Evolutionary conservation across 179 eudicot genomes (phyloP).

Genomic region (Nepenthes alata): DNA sequence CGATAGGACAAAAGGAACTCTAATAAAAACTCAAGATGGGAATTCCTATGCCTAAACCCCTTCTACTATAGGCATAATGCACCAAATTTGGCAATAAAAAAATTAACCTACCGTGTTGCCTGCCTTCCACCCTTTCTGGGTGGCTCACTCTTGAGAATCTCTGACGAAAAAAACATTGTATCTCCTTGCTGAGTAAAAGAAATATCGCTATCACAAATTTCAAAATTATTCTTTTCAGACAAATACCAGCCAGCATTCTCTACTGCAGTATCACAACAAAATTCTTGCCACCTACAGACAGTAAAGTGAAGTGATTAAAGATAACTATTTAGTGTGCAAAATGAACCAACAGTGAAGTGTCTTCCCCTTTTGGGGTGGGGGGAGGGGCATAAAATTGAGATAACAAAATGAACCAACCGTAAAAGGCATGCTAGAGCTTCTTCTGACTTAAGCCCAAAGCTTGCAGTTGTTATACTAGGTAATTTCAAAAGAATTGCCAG

Average conservation of each 20-base stretch:
- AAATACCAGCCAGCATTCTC: constrained; percentile 81
- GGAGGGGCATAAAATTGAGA: background rate
- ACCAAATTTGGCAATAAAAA: too few relatives aligned
- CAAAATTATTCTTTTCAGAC: constrained; percentile 11
- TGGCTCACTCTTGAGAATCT: constrained; percentile 22
- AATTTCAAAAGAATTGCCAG: constrained; percentile 43
- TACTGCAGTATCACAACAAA: constrained; percentile 59
- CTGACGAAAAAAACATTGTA: constrained; percentile 13
- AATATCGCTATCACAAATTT: constrained; percentile 12
- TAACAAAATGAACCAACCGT: constrained; percentile 39
- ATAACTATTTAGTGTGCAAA: background rate
- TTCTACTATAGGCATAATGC: too few relatives aligned
- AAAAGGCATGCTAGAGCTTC: constrained; percentile 50
- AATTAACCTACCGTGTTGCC: constrained; percentile 19
- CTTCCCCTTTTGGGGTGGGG: too few relatives aligned
- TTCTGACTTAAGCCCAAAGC: constrained; percentile 35
- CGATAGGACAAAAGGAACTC: too few relatives aligned
- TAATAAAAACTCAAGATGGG: too few relatives aligned
- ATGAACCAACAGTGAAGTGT: constrained; percentile 3
- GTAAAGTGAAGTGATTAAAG: background rate
- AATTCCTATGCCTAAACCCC: too few relatives aligned
- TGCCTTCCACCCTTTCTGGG: constrained; percentile 17
- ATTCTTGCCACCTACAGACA: constrained; percentile 67
- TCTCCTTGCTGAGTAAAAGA: constrained; percentile 12
- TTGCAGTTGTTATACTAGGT: constrained; percentile 35